Base-by-base conservation (phyloP, 495 filamentous ascomycete species). In the Trichocladium antarcticum region DNA sequence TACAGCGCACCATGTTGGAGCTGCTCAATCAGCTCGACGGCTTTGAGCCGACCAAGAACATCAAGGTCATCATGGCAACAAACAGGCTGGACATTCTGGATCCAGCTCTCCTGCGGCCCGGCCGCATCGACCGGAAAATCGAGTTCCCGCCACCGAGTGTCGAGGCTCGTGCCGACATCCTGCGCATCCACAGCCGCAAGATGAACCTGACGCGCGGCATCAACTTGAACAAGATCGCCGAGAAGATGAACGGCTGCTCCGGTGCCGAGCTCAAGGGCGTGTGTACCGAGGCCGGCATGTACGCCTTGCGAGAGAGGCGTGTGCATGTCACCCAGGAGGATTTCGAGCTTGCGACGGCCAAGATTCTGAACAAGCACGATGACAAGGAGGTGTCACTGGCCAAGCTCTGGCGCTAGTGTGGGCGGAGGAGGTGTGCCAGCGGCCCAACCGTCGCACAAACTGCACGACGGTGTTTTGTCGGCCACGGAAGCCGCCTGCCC, bases 31-130 rank as follows among this genome's bases (percentile, higher is more conserved):
- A 99, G 73, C 79, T 99, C 32, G 92, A 99, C 61, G 92, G 92
- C 9, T 99, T 99, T 67, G 93, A 97, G 69, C 92, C 90, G 0
- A 97, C 92, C n/a, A 96, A 97, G 73, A 95, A 96, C 66, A 97
- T 99, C 78, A 99, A 99, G 67, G 90, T 99, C 62, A 90, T 99
- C 69, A 97, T 97, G 92, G 92, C 92, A 17, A 99, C 92, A 12
- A 99, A 99, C 67, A 83, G 92, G 62, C 76, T 97, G 38, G 92
- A 99, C 62, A 97, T 97, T 57, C 78, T 99, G 21, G 92, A 99
- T 65, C 92, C 92, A 0, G 92, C 92, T 6, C 74, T 99, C 34
- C 74, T 99, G 51, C 82, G 92, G 32, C 93, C 93, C 12, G 92
- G 92, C 20, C 85, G 92, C 47, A 97, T 99, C 66, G 92, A 99